Evolutionary conservation across 306 rosid species (phyloP), one percentile per base, ranked within the genome.

Genomic region (Pachyrhizus erosus): DNA sequence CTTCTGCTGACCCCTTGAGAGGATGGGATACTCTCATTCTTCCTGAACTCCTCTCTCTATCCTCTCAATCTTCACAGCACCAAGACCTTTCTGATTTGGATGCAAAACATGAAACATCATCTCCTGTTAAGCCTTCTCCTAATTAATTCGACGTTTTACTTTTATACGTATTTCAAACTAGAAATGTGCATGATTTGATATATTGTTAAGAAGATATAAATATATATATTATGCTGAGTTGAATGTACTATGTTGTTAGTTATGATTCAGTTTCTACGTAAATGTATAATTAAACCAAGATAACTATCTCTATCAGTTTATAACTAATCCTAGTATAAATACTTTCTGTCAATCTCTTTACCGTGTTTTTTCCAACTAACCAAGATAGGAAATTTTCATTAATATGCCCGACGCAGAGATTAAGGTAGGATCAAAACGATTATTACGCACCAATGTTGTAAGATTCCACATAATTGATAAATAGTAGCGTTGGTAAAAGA

Each of bases 21-120:
- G 88, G 86, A 31, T 88, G 91, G 98, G 90, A 92, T 49, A 29
- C 88, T 86, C 91, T 94, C 72, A 54, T 87, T 3, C 75, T 92
- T 76, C 87, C 90, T 29, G 80, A 89, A 9, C 73, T 86, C 29
- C 84, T 81, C 72, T 87, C 92, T 73, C 66, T 61, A 13, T 55
- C 89, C 2, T 83, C 92, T 71, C 80, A 71, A 80, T 87, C 91
- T 83, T 86, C 87, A 80, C 78, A 74, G 12, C 86, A 84, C 0
- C 65, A 82, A 23, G 74, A 87, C 1, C 74, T 76, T 29, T 55
- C 89, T 39, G 79, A 42, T 12, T 70, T 77, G 80, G 78, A 45
- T 1, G 1, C 61, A 40, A 75, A 79, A 79, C 57, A 34, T 84
- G 76, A 84, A 74, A n/a, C 84, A 31, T 39, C 74, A 24, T 76